Conservation (phyloP, 306 rosid genomes). For the Castanea sativa region DNA sequence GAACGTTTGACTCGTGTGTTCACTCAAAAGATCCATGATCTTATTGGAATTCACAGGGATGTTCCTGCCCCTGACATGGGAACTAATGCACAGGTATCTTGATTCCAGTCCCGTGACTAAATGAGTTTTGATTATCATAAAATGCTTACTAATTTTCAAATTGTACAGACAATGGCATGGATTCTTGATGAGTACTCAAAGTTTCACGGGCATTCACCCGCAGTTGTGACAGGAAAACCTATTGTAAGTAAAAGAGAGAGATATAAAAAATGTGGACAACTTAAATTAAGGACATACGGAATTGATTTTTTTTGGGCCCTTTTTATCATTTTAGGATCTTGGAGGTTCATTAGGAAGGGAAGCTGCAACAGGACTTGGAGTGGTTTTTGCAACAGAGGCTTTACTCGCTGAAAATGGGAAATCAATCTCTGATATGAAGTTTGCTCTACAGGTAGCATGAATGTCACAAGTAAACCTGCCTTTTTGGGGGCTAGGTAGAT, state of each 20-base stretch:
- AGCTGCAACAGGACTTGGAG: conserved; percentile 74
- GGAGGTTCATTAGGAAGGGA: conserved; percentile 82
- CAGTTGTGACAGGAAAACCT: conserved; percentile 78
- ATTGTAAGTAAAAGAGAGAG: conserved; percentile 34
- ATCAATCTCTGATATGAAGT: conserved; percentile 46
- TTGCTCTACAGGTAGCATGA: conserved; percentile 58
- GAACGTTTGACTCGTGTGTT: conserved; percentile 83
- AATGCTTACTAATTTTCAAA: background rate
- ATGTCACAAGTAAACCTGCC: background rate
- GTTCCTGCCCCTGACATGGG: conserved; percentile 90
- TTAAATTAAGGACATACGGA: background rate
- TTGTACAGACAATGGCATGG: conserved; percentile 78
- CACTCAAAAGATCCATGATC: conserved; percentile 79
- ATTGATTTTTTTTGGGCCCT: background rate
- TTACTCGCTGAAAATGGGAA: conserved; percentile 61
- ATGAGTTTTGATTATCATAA: background rate
- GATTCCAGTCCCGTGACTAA: background rate
- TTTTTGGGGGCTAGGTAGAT: background rate
- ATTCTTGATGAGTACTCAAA: conserved; percentile 79
- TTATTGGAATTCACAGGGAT: conserved; percentile 66
- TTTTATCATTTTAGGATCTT: conserved; percentile 45
- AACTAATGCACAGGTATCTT: conserved; percentile 58
- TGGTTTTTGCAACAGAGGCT: conserved; percentile 60
- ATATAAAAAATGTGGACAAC: background rate
- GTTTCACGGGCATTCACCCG: conserved; percentile 78